phyloP scores from a whole-genome alignment of 2,329 filamentous ascomycete species.

The Hymenoscyphus fructigenus region DNA sequence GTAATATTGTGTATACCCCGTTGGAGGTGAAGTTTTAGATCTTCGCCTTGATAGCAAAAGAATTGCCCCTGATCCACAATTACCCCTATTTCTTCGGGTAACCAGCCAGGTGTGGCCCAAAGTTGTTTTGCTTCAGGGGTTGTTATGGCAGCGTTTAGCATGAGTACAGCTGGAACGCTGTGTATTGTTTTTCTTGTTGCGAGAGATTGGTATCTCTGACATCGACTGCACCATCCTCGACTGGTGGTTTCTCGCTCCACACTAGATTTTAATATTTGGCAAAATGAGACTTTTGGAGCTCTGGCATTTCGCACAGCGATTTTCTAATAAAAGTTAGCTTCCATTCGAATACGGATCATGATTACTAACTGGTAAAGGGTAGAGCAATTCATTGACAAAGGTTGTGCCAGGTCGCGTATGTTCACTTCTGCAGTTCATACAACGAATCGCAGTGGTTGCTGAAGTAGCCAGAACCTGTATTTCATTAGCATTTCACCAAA shows the following conservation, averaged over 20 bases:
- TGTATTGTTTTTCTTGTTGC: slow-evolving; percentile 82
- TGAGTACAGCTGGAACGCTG: slow-evolving; percentile 78
- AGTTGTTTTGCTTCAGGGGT: slow-evolving; percentile 72
- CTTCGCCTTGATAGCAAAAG: slow-evolving; percentile 91
- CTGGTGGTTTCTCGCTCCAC: slow-evolving; percentile 87
- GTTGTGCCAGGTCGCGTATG: slow-evolving; percentile 76
- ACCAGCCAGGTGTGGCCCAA: slow-evolving; percentile 87
- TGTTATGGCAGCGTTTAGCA: slow-evolving; percentile 79
- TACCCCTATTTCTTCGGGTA: slow-evolving; percentile 91
- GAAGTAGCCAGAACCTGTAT: slow-evolving; percentile 62
- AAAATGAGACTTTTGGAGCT: slow-evolving; percentile 67
- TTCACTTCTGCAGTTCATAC: slow-evolving; percentile 84
- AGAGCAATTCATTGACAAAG: slow-evolving; percentile 82
- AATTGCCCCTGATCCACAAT: slow-evolving; percentile 90
- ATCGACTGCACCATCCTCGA: slow-evolving; percentile 90
- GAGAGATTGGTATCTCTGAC: slow-evolving; percentile 86
- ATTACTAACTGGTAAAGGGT: slow-evolving; percentile 52
- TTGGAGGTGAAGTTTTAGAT: slow-evolving; percentile 74
- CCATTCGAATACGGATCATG: neutral
- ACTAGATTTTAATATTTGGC: slow-evolving; percentile 86
- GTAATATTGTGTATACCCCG: slow-evolving; percentile 77
- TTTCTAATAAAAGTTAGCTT: slow-evolving; percentile 42
- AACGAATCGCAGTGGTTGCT: slow-evolving; percentile 73
- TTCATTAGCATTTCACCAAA: slow-evolving; percentile 27
- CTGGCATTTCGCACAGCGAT: slow-evolving; percentile 48